Evolutionary conservation across 1,139 yeast species (phyloP).

Genomic region (Yamadazyma friedrichii): DNA sequence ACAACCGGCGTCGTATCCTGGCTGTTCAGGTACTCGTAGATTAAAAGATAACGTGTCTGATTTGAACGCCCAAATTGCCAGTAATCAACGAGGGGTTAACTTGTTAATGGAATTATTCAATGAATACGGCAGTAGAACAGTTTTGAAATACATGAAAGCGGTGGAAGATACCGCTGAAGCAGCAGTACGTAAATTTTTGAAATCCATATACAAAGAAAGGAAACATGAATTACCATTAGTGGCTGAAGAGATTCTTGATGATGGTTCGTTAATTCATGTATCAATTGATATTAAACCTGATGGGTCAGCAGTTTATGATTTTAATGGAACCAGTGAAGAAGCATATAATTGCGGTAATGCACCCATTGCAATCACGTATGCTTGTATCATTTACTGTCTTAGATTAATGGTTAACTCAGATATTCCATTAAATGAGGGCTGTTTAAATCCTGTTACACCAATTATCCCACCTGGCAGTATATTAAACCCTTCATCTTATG

Average conservation of each 20-base stretch:
- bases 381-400: conserved; percentile 35
- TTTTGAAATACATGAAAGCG: conserved; percentile 39
- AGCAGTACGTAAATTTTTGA: conserved; percentile 43
- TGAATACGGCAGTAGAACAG: conserved; percentile 31
- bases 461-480: conserved; percentile 33
- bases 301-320: conserved; percentile 8
- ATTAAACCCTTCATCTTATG: conserved; percentile 35
- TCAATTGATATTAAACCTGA: conserved; percentile 36
- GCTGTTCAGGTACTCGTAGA: conserved; percentile 43
- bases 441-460: conserved; percentile 37
- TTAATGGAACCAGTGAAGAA: conserved; percentile 8
- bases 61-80: conserved; percentile 44
- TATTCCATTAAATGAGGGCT: conserved; percentile 46
- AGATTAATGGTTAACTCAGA: conserved; percentile 36
- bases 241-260: conserved; percentile 58
- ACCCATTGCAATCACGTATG: conserved; percentile 37
- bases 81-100: conserved; percentile 40
- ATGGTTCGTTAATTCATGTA: conserved; percentile 54
- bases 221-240: conserved; percentile 29
- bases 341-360: conserved; percentile 41
- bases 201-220: conserved; percentile 26
- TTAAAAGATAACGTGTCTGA: conserved; percentile 41
- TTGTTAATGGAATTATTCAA: conserved; percentile 30
- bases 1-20: conserved; percentile 41
- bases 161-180: conserved; percentile 40